These are phyloP conservation scores for Rugonectria rugulosa DNA, from an alignment of 2,329 filamentous ascomycete genomes.

Conservation along the genomic window DNA sequence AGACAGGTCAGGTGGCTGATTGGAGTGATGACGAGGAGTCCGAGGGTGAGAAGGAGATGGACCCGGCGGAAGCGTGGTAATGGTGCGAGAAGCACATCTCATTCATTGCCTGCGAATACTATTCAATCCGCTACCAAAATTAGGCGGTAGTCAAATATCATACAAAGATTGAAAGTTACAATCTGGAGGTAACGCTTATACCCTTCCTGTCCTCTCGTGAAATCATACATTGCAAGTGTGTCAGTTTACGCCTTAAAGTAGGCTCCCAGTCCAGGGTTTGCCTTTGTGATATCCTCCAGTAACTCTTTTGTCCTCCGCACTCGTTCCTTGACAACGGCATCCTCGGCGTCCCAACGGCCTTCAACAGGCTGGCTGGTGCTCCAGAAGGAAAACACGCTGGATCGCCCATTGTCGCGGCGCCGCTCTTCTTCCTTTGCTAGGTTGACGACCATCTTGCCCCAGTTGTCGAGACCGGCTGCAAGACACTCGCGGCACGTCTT, in stretches of 20 bases:
- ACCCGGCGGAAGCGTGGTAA: background rate
- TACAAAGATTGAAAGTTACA: conserved; percentile 23
- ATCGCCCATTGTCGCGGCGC: conserved; percentile 43
- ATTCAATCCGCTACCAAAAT: conserved; percentile 20
- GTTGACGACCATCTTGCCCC: conserved; percentile 79
- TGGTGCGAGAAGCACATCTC: conserved; percentile 1
- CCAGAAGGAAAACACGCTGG: conserved; percentile 48
- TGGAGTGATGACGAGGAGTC: conserved; percentile 33
- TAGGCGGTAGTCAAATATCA: conserved; percentile 21
- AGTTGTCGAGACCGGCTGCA: conserved; percentile 78
- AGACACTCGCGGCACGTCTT: conserved; percentile 80
- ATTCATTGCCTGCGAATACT: conserved; percentile 30
- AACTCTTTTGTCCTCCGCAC: conserved; percentile 59
- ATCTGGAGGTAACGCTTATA: conserved; percentile 16
- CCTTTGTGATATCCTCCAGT: conserved; percentile 56
- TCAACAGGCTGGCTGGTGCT: conserved; percentile 45
- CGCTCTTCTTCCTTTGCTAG: conserved; percentile 63
- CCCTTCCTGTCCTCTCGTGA: conserved; percentile 1
- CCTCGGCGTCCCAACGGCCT: conserved; percentile 62
- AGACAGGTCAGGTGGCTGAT: conserved; percentile 38
- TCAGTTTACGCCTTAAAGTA: conserved; percentile 51
- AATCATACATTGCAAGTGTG: background rate
- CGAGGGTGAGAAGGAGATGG: conserved; percentile 7
- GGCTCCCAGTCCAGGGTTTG: conserved; percentile 43
- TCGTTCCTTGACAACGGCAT: conserved; percentile 61